Base-by-base conservation (phyloP, 2,329 filamentous ascomycete species). In the Elsinoe necatrix region DNA sequence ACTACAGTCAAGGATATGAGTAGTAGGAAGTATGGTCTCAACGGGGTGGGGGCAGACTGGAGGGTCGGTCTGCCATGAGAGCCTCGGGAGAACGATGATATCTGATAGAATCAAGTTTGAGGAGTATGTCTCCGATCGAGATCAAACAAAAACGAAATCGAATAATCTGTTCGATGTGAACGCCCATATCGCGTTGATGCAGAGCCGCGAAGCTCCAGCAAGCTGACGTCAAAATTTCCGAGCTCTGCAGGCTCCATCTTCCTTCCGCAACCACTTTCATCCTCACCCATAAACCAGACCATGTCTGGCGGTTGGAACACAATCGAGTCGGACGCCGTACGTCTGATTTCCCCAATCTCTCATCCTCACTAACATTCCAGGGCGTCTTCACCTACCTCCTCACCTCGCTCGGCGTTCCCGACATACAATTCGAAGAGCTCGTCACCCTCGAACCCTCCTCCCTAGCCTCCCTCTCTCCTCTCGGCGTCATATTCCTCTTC, bases 321-420 rank as follows among this genome's bases (percentile, higher is more conserved):
- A 37, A 96, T 97, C 69, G 92, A 97, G 74, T 95, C 89, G 61
- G 92, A 97, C 77, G 92, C 92, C 72, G 91, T 95, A 80, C 64
- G 81, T 75, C 60, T 7, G 18, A 12, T 21, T 27, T 2, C 31
- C 21, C 20, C 16, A 3, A 14, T 20, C 6, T 21, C 14, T 14
- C 8, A 14, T 21, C 20, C 41, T 14, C 18, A 27, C 48, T 37
- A 37, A 25, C 27, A 3, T 35, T 3, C 4, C 61, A 86, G 91
- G 93, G 93, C 67, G 91, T 98, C 69, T 98, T 98, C 76, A 98
- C 93, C 62, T 95, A 90, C 67, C 83, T 98, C 60, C 87, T 98
- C 68, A 90, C 96, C 67, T 84, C 83, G 66, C 86, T 98, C 61
- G 93, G 93, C 52, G 91, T 95, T 65, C 87, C 91, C 71, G 84